Conservation (phyloP, 495 filamentous ascomycete species). For the Staphylotrichum longicolle region DNA sequence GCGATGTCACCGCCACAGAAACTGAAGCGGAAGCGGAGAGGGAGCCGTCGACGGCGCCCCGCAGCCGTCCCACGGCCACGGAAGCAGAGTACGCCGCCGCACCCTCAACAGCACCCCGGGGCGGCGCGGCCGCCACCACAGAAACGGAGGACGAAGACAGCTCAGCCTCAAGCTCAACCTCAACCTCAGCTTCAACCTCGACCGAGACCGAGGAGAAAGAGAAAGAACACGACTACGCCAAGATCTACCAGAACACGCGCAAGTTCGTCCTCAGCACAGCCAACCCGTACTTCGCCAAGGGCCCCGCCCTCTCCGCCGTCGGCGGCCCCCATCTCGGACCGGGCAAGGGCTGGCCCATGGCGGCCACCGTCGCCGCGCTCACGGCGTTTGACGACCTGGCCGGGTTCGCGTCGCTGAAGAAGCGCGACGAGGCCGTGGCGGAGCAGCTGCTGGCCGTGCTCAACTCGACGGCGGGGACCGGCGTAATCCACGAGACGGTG, state of each 20-base stretch:
- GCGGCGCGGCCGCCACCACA: no score
- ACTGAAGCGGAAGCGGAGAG: neutral
- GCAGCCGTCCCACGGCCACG: neutral
- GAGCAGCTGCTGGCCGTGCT: slow-evolving; percentile 44
- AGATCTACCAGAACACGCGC: slow-evolving; percentile 58
- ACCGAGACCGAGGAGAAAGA: no score
- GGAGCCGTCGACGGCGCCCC: neutral
- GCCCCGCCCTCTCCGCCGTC: slow-evolving; percentile 54
- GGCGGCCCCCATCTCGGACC: slow-evolving; percentile 60
- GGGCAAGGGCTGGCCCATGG: slow-evolving; percentile 60
- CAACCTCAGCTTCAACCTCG: neutral
- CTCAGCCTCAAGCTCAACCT: neutral
- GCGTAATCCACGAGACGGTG: slow-evolving; percentile 62
- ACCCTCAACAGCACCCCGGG: no score
- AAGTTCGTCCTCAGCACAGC: slow-evolving; percentile 51
- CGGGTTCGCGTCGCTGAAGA: slow-evolving; percentile 41
- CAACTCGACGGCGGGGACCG: slow-evolving; percentile 53
- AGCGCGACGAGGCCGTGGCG: slow-evolving; percentile 27
- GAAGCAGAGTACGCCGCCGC: neutral
- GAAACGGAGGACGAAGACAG: neutral
- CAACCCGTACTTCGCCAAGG: slow-evolving; percentile 60
- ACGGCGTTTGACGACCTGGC: slow-evolving; percentile 47
- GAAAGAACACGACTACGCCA: slow-evolving; percentile 27
- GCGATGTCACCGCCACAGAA: neutral
- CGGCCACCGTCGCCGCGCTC: slow-evolving; percentile 49